Evolutionary conservation across 2,329 filamentous ascomycete genomes (phyloP), one percentile per base, ranked within the genome.

Genomic region (Leptodontidium sp.): DNA sequence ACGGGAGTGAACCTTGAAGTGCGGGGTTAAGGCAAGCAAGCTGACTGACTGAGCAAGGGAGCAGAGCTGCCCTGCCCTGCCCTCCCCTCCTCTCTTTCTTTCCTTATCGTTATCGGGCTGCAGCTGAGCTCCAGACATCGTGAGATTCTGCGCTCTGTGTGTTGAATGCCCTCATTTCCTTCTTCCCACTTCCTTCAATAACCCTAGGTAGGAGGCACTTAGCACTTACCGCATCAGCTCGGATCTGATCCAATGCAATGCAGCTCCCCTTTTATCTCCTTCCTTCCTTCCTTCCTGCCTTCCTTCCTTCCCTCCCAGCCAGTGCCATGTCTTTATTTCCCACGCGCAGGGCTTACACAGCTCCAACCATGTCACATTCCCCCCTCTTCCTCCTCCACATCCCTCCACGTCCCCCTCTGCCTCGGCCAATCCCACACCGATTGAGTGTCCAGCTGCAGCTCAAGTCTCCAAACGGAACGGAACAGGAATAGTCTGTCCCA

Each of bases 81-180:
- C 43, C 43, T 47, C 3, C 12, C 43, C 43, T 47, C 47, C n/a
- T 17, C 15, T 12, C 17, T 14, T 26, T 35, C 32, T 45, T 26
- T 45, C 5, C 38, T 47, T 24, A 45, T 45, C 57, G 35, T 61
- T 45, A 61, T 61, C 57, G 57, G 35, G 32, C 21, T 47, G 38
- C 57, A 43, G 57, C 53, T 45, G 32, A 38, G 29, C 57, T 61
- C 38, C 32, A 45, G 38, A 47, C 40, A 61, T 45, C 38, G 57
- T 61, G 24, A 61, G 57, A 45, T 45, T 8, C 24, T 7, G 26
- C 29, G 26, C 26, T 55, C 52, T 26, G 5, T 14, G 6, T 45
- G 17, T 45, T 45, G 43, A 32, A 35, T 57, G 29, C 53, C 53
- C 29, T 38, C 53, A 35, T 3, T 57, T 17, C 32, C 53, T 8